Percentiles rank a stretch among this genome's conserved stretches.
Conservation (phyloP, 1,284 basidiomycete species). For the Pisolithus thermaeus region DNA sequence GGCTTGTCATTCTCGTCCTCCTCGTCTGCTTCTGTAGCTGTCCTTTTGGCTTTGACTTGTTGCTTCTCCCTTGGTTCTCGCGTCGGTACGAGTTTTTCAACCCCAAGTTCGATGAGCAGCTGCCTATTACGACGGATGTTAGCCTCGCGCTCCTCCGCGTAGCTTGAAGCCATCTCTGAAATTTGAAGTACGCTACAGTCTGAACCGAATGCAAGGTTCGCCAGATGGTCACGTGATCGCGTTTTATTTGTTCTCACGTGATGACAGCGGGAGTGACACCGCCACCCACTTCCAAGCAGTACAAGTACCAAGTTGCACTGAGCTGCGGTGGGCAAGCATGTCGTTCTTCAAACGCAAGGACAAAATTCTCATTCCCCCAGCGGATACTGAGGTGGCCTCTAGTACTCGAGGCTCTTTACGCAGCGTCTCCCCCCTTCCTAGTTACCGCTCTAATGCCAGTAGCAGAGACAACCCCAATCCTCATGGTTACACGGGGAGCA, state of each 20-base stretch:
- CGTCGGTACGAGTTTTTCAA: slow-evolving; percentile 36
- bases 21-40: slow-evolving; percentile 4
- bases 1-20: slow-evolving; percentile 8
- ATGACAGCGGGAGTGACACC: not conserved
- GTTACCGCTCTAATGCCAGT: slow-evolving; percentile 48
- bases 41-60: slow-evolving; percentile 15
- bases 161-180: slow-evolving; percentile 18
- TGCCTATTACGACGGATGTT: slow-evolving; percentile 49
- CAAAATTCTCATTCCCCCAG: slow-evolving; percentile 65
- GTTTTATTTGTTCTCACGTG: not conserved
- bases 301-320: not conserved
- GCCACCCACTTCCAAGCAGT: not conserved
- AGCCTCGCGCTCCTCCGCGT: slow-evolving; percentile 40
- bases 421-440: slow-evolving; percentile 36
- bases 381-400: slow-evolving; percentile 33
- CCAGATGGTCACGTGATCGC: not conserved
- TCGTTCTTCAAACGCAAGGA: slow-evolving; percentile 74
- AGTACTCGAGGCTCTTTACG: slow-evolving; percentile 28
- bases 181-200: too few relatives aligned
- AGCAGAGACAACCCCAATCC: slow-evolving; percentile 59
- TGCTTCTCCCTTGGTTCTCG: slow-evolving; percentile 43
- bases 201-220: not conserved
- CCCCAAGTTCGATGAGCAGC: slow-evolving; percentile 37
- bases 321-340: slow-evolving; percentile 39
- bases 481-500: slow-evolving; percentile 26